phyloP scores from a whole-genome alignment of 805 yeast species.

The Metschnikowia matae region DNA sequence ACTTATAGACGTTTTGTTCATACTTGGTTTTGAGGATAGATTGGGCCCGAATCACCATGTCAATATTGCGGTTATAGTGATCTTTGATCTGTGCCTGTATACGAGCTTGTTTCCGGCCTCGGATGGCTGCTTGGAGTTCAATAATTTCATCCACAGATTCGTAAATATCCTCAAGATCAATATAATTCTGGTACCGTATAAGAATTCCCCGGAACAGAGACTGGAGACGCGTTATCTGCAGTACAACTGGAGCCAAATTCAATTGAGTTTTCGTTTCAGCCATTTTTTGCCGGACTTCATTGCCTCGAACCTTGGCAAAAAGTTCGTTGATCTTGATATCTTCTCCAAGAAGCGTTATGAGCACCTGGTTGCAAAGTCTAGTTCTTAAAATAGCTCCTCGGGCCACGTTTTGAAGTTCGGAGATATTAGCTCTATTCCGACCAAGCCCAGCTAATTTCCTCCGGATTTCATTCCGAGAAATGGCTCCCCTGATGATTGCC shows the following conservation, averaged over 20 bases:
- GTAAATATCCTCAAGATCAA: slow-evolving; percentile 51
- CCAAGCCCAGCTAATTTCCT: slow-evolving; percentile 9
- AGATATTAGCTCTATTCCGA: slow-evolving; percentile 7
- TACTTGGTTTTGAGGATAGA: slow-evolving; percentile 63
- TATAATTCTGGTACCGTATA: slow-evolving; percentile 52
- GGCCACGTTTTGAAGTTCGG: slow-evolving; percentile 39
- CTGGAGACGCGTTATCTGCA: slow-evolving; percentile 44
- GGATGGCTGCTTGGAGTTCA: slow-evolving; percentile 49
- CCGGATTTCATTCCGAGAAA: slow-evolving; percentile 25
- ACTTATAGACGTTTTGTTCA: slow-evolving; percentile 68
- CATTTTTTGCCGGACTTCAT: slow-evolving; percentile 29
- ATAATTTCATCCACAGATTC: slow-evolving; percentile 37
- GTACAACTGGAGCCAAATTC: slow-evolving; percentile 11
- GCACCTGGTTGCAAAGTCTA: slow-evolving; percentile 38
- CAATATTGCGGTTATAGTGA: slow-evolving; percentile 53
- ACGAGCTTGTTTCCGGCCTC: slow-evolving; percentile 47
- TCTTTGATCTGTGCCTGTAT: slow-evolving; percentile 22
- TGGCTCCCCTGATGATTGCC: slow-evolving; percentile 36
- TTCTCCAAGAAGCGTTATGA: slow-evolving; percentile 39
- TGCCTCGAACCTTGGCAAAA: slow-evolving; percentile 44
- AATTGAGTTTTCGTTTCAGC: slow-evolving; percentile 12
- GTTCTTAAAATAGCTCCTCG: slow-evolving; percentile 45
- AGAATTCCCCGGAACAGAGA: slow-evolving; percentile 61
- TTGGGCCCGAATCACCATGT: slow-evolving; percentile 69
- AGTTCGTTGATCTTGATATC: slow-evolving; percentile 36